phyloP scores from a whole-genome alignment of 2,329 filamentous ascomycete species.

The Boeremia exigua region DNA sequence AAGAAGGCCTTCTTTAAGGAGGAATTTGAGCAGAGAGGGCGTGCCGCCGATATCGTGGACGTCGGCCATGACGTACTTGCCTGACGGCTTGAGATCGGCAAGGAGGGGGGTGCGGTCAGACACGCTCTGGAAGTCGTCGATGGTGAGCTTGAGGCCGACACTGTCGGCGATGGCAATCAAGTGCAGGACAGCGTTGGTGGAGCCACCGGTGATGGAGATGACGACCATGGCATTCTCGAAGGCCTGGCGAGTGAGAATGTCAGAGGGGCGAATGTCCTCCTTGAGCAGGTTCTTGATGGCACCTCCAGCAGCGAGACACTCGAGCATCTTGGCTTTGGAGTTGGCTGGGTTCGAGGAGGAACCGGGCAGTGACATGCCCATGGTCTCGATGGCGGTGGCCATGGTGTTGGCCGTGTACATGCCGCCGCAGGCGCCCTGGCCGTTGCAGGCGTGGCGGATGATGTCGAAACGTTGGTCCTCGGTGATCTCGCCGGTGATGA shows the following conservation, averaged over 20 bases:
- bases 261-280: slow-evolving; percentile 57
- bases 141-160: slow-evolving; percentile 57
- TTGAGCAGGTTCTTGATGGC: slow-evolving; percentile 59
- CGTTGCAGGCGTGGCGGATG: slow-evolving; percentile 88
- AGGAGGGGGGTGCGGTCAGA: slow-evolving; percentile 58
- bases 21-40: slow-evolving; percentile 57
- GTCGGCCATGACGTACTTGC: slow-evolving; percentile 65
- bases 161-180: slow-evolving; percentile 59
- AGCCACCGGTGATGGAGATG: slow-evolving; percentile 58
- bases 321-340: slow-evolving; percentile 58
- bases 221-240: slow-evolving; percentile 61
- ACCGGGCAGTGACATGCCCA: slow-evolving; percentile 59
- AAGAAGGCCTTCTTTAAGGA: slow-evolving; percentile 57
- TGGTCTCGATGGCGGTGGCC: slow-evolving; percentile 58
- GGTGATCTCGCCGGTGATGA: slow-evolving; percentile 86
- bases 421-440: slow-evolving; percentile 81
- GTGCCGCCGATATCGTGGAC: slow-evolving; percentile 61
- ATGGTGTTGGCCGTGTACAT: slow-evolving; percentile 68
- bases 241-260: slow-evolving; percentile 57
- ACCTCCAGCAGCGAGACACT: slow-evolving; percentile 57
- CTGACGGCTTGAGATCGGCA: slow-evolving; percentile 59
- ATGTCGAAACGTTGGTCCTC: slow-evolving; percentile 94
- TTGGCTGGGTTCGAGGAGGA: slow-evolving; percentile 59
- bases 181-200: slow-evolving; percentile 59
- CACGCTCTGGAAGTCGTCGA: slow-evolving; percentile 60